A percentile compares a stretch with the other conserved stretches of the same genome.
Conservation (phyloP, 2,329 filamentous ascomycete genomes). For the Fusarium hostae region DNA sequence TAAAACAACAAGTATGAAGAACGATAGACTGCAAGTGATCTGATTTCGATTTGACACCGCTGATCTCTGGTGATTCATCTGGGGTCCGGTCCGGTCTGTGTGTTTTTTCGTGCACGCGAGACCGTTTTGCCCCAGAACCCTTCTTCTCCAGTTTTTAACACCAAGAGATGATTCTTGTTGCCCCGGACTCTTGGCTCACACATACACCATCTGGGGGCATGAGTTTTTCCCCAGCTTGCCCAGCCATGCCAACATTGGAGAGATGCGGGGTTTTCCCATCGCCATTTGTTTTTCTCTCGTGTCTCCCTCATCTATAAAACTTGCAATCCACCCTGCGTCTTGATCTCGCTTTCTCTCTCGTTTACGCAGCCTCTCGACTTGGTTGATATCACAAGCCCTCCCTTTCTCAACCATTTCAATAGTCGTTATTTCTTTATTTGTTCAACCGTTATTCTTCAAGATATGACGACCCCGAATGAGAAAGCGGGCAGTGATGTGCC, state of each 20-base stretch:
- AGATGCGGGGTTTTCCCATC: neutral
- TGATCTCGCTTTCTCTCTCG: accelerated
- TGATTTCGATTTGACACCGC: neutral
- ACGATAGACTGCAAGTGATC: no score
- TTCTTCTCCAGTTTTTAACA: neutral
- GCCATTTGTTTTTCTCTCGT: neutral
- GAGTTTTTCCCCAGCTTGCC: neutral
- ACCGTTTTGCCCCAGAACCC: neutral
- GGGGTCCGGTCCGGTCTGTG: neutral
- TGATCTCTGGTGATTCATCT: neutral
- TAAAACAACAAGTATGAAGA: accelerated
- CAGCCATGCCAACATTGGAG: neutral
- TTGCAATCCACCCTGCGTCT: neutral
- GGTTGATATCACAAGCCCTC: neutral
- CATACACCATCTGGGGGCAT: neutral
- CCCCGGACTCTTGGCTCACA: conserved; percentile 8
- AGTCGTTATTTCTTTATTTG: neutral
- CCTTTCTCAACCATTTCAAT: neutral
- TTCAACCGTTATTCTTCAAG: accelerated
- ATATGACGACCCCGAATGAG: neutral
- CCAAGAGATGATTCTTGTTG: neutral
- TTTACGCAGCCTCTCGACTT: neutral
- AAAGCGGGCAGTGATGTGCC: conserved; percentile 1
- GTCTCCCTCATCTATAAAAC: neutral
- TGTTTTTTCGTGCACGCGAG: neutral